A percentile compares a stretch with the other conserved stretches of the same genome.
Evolutionary conservation across 208 protist species (phyloP).

Genomic region (Trypanosoma conorhini): DNA sequence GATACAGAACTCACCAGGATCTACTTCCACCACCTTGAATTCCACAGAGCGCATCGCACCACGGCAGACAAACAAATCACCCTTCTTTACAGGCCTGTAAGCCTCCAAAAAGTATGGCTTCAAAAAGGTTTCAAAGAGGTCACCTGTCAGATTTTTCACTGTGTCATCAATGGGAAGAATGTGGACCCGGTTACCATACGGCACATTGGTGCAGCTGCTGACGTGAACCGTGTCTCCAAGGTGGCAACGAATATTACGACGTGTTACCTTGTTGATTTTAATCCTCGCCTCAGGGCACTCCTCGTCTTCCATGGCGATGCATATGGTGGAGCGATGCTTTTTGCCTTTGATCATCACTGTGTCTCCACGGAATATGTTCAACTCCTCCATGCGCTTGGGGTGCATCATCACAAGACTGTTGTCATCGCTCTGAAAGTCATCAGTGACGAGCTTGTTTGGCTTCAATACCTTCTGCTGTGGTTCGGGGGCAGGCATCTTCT

Average conservation of each 20-base stretch:
- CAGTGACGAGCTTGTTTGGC: conserved; percentile 98
- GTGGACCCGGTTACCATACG: conserved; percentile 99
- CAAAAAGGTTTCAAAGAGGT: conserved; percentile 99
- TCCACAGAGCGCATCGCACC: conserved; percentile 99
- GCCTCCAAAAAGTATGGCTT: conserved; percentile 99
- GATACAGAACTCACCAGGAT: conserved; percentile 98
- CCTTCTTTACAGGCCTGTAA: conserved; percentile 99
- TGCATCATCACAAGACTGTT: conserved; percentile 97
- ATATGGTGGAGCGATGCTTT: conserved; percentile 96
- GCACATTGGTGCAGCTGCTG: conserved; percentile 95
- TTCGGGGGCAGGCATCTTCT: conserved; percentile 17
- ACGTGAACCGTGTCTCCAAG: conserved; percentile 98
- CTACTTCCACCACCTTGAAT: conserved; percentile 99
- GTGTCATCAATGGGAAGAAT: conserved; percentile 99
- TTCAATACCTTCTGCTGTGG: conserved; percentile 34
- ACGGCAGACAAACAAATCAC: conserved; percentile 97
- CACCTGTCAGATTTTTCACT: conserved; percentile 99
- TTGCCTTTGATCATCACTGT: conserved; percentile 99
- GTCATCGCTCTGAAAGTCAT: conserved; percentile 98
- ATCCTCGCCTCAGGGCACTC: conserved; percentile 95
- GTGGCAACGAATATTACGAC: conserved; percentile 99
- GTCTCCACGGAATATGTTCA: conserved; percentile 99
- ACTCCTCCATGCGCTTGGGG: conserved; percentile 95
- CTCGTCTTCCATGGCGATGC: conserved; percentile 97
- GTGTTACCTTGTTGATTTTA: conserved; percentile 99